Conservation (phyloP, 1,284 basidiomycete species). For the Irpex sp. region DNA sequence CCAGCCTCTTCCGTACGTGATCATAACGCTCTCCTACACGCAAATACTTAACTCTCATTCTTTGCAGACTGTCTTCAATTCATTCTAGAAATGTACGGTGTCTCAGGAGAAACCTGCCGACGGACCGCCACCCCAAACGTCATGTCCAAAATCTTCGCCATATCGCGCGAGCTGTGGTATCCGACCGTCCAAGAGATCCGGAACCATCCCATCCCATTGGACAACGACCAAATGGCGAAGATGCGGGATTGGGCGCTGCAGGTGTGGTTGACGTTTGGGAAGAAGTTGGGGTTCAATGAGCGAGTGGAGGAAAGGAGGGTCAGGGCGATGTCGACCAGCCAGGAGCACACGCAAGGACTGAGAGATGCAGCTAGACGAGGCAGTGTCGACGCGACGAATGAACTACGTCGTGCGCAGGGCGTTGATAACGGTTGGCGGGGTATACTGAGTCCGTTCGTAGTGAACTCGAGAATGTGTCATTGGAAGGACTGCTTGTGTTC, state of each 20-base stretch:
- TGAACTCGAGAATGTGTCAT: neutral
- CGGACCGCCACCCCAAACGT: neutral
- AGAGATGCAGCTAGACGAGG: neutral
- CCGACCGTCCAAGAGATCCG: neutral
- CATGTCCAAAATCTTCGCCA: neutral
- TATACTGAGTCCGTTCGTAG: neutral
- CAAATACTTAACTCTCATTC: neutral
- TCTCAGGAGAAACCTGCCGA: neutral
- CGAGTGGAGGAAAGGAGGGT: neutral
- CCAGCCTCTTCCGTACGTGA: neutral
- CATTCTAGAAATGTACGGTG: neutral
- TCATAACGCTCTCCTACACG: neutral
- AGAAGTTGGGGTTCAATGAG: neutral
- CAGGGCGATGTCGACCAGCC: neutral
- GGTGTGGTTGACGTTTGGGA: neutral
- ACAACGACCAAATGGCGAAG: neutral
- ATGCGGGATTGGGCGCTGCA: neutral
- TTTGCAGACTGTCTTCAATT: neutral
- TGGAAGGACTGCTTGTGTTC: conserved; percentile 1
- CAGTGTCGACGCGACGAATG: no score
- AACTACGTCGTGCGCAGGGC: no score
- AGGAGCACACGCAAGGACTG: neutral
- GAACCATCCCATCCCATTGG: neutral
- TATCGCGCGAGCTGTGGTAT: neutral
- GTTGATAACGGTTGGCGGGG: neutral